These are phyloP conservation scores for Cryptosporidium tyzzeri DNA, from an alignment of 169 alveolate species.

Conservation along the genomic window DNA sequence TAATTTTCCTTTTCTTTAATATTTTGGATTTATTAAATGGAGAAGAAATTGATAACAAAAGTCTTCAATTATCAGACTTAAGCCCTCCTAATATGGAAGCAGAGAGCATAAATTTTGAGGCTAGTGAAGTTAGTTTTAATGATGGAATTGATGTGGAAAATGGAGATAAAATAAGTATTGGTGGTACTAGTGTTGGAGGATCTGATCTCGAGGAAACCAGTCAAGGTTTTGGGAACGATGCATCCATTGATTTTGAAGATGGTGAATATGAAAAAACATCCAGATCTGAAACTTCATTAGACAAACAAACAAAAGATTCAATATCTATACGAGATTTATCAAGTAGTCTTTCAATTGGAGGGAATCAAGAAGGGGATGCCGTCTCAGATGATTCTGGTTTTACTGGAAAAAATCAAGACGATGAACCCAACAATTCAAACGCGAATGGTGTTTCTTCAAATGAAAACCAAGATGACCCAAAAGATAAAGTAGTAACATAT, in stretches of 20 bases:
- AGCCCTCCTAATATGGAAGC: neutral
- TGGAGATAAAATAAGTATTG: neutral
- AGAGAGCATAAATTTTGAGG: neutral
- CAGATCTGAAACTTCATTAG: neutral
- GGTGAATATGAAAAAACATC: neutral
- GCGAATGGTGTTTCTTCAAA: neutral
- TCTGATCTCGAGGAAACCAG: neutral
- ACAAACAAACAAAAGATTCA: neutral
- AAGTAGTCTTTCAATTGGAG: neutral
- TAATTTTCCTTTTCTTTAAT: neutral
- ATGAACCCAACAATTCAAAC: neutral
- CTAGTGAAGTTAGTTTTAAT: neutral
- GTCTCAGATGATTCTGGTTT: neutral
- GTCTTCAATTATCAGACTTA: neutral
- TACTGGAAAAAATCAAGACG: neutral
- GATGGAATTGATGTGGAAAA: neutral
- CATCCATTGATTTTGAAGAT: neutral
- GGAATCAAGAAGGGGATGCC: neutral
- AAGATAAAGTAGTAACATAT: neutral
- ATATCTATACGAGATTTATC: neutral
- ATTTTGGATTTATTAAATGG: neutral
- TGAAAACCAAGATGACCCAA: neutral
- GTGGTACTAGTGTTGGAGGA: neutral
- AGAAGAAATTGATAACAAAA: neutral
- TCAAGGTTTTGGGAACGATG: neutral